Evolutionary conservation across 2,329 filamentous ascomycete genomes (phyloP).

Genomic region (Fusarium keratoplasticum): DNA sequence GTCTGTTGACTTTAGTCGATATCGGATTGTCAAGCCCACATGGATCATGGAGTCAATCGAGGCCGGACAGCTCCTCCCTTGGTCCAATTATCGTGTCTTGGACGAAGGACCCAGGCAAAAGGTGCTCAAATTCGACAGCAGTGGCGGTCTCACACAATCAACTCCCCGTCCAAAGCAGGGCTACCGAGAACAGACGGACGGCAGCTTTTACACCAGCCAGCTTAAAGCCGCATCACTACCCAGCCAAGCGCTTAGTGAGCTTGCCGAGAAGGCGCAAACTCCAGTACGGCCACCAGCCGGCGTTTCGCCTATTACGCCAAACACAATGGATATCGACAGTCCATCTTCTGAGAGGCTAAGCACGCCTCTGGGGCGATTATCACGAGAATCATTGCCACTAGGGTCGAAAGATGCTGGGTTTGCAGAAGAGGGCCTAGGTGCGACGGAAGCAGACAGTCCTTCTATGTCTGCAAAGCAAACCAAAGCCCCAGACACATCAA

Average conservation of each 20-base stretch:
- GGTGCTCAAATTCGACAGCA: conserved; percentile 72
- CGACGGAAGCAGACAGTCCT: not conserved
- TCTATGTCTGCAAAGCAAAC: not conserved
- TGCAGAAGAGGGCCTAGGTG: not conserved
- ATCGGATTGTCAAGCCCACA: conserved; percentile 92
- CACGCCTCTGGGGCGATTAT: not conserved
- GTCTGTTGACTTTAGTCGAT: conserved; percentile 84
- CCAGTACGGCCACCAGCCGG: conserved; percentile 16
- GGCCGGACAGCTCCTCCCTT: conserved; percentile 84
- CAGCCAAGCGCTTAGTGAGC: conserved; percentile 45
- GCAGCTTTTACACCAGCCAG: conserved; percentile 85
- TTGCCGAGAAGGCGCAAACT: conserved; percentile 44
- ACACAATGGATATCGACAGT: not conserved
- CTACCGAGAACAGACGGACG: conserved; percentile 84
- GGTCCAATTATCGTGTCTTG: conserved; percentile 86
- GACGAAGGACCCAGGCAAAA: conserved; percentile 88
- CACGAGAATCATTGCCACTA: not conserved
- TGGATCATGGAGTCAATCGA: conserved; percentile 93
- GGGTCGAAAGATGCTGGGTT: not conserved
- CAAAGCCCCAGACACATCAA: conserved; percentile 34
- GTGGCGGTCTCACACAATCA: conserved; percentile 74
- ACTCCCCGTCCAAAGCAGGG: conserved; percentile 68
- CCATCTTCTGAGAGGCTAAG: not conserved
- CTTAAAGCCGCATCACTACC: conserved; percentile 59
- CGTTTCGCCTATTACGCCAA: not conserved